Evolutionary conservation across 1,284 basidiomycete genomes (phyloP).

Genomic region (Stygiomarasmius scandens): DNA sequence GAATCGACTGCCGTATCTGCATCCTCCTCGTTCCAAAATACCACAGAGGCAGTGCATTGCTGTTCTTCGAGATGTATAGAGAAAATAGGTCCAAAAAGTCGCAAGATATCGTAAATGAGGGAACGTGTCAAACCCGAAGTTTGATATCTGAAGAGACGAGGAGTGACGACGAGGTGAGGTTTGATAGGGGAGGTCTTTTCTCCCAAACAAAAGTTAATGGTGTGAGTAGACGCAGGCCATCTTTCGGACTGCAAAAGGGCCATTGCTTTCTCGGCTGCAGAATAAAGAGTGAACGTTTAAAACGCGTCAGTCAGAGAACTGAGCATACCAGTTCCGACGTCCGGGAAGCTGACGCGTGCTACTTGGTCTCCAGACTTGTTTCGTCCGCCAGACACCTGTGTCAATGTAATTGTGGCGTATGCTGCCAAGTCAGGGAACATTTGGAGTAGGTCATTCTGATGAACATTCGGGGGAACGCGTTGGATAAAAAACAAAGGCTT

Average conservation of each 20-base stretch:
- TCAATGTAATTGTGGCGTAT: not conserved
- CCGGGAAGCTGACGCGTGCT: not conserved
- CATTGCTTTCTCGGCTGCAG: slow-evolving; percentile 5
- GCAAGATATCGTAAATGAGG: slow-evolving; percentile 21
- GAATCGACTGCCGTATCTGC: slow-evolving; percentile 17
- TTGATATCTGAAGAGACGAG: not conserved
- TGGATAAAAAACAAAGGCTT: not conserved
- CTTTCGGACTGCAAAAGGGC: not conserved
- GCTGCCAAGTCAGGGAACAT: not conserved
- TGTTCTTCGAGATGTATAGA: slow-evolving; percentile 18
- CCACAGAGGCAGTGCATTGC: slow-evolving; percentile 20
- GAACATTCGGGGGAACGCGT: not conserved
- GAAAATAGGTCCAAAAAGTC: slow-evolving; percentile 23
- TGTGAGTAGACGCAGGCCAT: not conserved
- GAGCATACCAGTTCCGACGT: not conserved
- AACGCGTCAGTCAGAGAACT: not conserved
- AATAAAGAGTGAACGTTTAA: not conserved
- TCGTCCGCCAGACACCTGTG: not conserved
- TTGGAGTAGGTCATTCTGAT: not conserved
- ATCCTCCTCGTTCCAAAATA: slow-evolving; percentile 25
- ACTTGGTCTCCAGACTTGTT: not conserved
- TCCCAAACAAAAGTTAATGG: not conserved
- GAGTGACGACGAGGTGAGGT: not conserved
- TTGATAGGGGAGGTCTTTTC: not conserved
- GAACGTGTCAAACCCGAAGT: not conserved